Evolutionary conservation across 371 early-diverging fungal species (phyloP), one percentile per base, ranked within the genome.

Genomic region (Vairimorpha ceranae): DNA sequence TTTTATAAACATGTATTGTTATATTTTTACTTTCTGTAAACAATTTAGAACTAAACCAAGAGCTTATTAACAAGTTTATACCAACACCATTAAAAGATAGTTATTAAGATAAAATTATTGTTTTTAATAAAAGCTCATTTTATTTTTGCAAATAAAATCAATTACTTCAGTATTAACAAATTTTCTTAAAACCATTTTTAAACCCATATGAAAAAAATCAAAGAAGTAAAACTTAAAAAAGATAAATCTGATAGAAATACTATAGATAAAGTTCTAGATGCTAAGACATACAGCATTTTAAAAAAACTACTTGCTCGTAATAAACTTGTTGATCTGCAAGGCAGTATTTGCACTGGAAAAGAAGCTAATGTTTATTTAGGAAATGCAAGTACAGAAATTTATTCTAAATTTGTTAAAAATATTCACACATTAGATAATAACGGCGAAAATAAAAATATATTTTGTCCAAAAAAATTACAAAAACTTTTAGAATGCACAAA

Each of bases 221-320:
- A 82, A 75, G 25, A 27, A 35, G 68, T 71, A 66, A 78, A 72
- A 70, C 70, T 65, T 59, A 52, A 29, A 48, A 84, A 76, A 70
- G 97, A 99, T 85, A 94, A 93, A 81, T 85, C 95, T 0, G 94
- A 96, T 77, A 87, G 95, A 21, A 95, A 97, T 0, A 97, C 97
- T 0, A 89, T 89, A 0, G 97, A 95, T 77, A 95, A 93, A 81
- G 97, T 94, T 0, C 83, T 99, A 27, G 99, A 99, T 84, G 93
- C 92, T 10, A 90, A 94, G 59, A 97, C 97, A 7, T 88, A 93
- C 68, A 90, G 91, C 45, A 94, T 97, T 73, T 82, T 99, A 30
- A 91, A 93, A 84, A 97, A 95, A 82, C 86, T 97, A 85, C 81
- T 94, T 72, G 92, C 91, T 80, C 85, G 89, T 51, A 89, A 89